phyloP scores from a whole-genome alignment of 140 eudicot genomes.

The Stevia rebaudiana region DNA sequence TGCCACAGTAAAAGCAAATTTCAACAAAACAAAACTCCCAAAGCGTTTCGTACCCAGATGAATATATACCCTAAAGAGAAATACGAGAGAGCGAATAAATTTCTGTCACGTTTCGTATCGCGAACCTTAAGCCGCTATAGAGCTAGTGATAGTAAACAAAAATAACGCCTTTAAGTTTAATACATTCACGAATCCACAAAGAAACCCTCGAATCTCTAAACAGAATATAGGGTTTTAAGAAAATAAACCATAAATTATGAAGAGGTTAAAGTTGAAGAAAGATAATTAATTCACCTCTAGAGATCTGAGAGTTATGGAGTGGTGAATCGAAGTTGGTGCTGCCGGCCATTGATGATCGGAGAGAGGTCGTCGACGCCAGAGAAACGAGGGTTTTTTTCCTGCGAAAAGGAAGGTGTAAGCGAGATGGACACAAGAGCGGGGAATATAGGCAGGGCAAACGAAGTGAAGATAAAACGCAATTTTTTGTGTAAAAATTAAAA shows the following conservation, averaged over 20 bases:
- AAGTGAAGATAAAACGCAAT: constrained; percentile 16
- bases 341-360: constrained; percentile 47
- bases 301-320: constrained; percentile 41
- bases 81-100: neutral
- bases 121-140: constrained; percentile 3
- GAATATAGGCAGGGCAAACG: constrained; percentile 31
- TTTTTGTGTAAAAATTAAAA: too few species aligned
- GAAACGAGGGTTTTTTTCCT: constrained; percentile 29
- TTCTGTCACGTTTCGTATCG: neutral
- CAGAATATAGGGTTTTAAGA: constrained; percentile 26
- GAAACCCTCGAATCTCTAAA: neutral
- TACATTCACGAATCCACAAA: constrained; percentile 1
- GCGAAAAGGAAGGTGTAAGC: constrained; percentile 29
- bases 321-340: constrained; percentile 32
- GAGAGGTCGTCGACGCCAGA: constrained; percentile 22
- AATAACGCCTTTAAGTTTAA: neutral
- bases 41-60: neutral
- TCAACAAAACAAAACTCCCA: neutral
- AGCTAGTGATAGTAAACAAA: neutral
- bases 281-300: constrained; percentile 33
- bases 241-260: neutral
- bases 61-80: neutral
- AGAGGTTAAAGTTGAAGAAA: too few species aligned
- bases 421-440: constrained; percentile 38
- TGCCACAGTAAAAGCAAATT: constrained; percentile 8